These are phyloP conservation scores for Nidularia sp. DNA, from an alignment of 768 basidiomycete species.

Conservation along the genomic window DNA sequence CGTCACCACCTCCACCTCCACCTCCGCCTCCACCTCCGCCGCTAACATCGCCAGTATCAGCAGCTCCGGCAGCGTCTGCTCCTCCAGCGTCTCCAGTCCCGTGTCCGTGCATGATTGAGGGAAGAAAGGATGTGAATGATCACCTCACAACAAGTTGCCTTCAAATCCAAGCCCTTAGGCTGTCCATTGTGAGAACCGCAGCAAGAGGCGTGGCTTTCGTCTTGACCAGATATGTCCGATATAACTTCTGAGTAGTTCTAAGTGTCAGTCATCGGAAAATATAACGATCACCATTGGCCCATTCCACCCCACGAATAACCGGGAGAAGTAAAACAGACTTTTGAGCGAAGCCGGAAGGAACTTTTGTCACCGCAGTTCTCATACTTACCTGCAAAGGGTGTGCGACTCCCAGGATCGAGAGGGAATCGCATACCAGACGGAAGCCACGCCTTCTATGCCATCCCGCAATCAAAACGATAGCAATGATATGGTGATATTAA, in stretches of 20 bases:
- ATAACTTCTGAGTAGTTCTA: neutral
- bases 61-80: neutral
- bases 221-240: no score
- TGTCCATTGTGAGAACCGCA: slow-evolving; percentile 9
- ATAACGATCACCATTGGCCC: neutral
- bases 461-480: neutral
- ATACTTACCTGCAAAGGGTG: neutral
- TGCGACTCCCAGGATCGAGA: neutral
- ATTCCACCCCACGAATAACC: neutral
- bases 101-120: neutral
- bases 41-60: no score
- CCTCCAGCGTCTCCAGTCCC: neutral
- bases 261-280: neutral
- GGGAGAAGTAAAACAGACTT: neutral
- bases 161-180: neutral
- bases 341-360: neutral
- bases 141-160: neutral
- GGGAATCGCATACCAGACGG: neutral
- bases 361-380: neutral
- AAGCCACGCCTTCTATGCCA: neutral
- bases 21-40: no score
- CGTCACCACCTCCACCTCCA: no score
- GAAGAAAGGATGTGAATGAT: neutral
- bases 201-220: slow-evolving; percentile 5
- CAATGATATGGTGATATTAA: slow-evolving; percentile 7